phyloP scores from a whole-genome alignment of 2,329 filamentous ascomycete species.

The Alternaria sp. region DNA sequence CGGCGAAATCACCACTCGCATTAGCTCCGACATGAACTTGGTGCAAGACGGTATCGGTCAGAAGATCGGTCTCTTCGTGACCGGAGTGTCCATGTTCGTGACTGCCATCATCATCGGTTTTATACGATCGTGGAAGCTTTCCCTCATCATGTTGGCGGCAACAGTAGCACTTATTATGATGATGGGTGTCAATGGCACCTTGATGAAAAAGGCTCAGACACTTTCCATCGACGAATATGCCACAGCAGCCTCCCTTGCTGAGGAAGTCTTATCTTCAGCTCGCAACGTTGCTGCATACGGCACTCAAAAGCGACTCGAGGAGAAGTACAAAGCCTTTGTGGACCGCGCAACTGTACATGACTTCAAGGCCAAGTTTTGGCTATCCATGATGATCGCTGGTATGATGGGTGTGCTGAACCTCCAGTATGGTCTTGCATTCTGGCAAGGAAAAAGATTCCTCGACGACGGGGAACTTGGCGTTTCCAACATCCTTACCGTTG shows the following conservation, averaged over 20 bases:
- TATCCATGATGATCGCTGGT: slow-evolving; percentile 80
- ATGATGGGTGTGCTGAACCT: slow-evolving; percentile 87
- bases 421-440: slow-evolving; percentile 63
- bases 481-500: slow-evolving; percentile 78
- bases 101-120: slow-evolving; percentile 93
- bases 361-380: slow-evolving; percentile 73
- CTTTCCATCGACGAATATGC: slow-evolving; percentile 80
- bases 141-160: slow-evolving; percentile 83
- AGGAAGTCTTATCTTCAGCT: slow-evolving; percentile 93
- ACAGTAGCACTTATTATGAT: slow-evolving; percentile 79
- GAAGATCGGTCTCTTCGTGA: slow-evolving; percentile 48
- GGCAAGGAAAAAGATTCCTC: slow-evolving; percentile 66
- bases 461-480: slow-evolving; percentile 64
- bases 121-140: slow-evolving; percentile 90
- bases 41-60: slow-evolving; percentile 84
- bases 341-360: slow-evolving; percentile 77
- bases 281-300: slow-evolving; percentile 92
- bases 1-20: slow-evolving; percentile 93
- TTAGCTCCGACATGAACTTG: slow-evolving; percentile 92
- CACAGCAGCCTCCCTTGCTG: slow-evolving; percentile 83
- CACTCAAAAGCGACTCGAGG: slow-evolving; percentile 89
- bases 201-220: slow-evolving; percentile 80
- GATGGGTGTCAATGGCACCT: slow-evolving; percentile 76
- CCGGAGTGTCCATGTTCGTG: slow-evolving; percentile 66
- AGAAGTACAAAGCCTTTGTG: slow-evolving; percentile 82